Evolutionary conservation across 108 stramenopile species (phyloP).

Genomic region (Discostella pseudostelligera): DNA sequence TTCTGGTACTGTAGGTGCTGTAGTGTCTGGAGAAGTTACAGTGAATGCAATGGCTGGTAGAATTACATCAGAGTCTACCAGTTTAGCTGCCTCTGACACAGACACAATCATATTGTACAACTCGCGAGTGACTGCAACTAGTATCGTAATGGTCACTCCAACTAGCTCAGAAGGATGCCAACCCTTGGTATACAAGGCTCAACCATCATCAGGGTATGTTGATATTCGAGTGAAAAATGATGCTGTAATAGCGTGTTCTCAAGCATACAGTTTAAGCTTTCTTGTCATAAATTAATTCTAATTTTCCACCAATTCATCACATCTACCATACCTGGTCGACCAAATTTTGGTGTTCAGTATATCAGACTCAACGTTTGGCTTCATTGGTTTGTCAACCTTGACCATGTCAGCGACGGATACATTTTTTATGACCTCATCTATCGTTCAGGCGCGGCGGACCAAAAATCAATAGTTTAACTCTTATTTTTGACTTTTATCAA

Average conservation of each 20-base stretch:
- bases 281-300: constrained; percentile 28
- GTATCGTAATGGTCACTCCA: constrained; percentile 31
- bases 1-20: constrained; percentile 26
- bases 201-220: constrained; percentile 14
- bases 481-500: too few relatives aligned
- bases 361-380: constrained; percentile 25
- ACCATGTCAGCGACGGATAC: constrained; percentile 18
- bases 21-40: constrained; percentile 24
- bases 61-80: constrained; percentile 22
- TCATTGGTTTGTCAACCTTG: constrained; percentile 22
- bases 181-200: constrained; percentile 11
- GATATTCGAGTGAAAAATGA: constrained; percentile 24
- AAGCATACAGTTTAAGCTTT: constrained; percentile 29
- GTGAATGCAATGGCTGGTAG: constrained; percentile 29
- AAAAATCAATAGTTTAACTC: too few relatives aligned
- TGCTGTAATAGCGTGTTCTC: constrained; percentile 16
- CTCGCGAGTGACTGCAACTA: constrained; percentile 19
- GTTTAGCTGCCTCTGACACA: constrained; percentile 18
- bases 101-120: constrained; percentile 25
- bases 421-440: constrained; percentile 9
- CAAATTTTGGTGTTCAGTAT: constrained; percentile 36
- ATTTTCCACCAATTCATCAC: too few relatives aligned
- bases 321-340: too few relatives aligned
- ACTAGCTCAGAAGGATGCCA: constrained; percentile 17
- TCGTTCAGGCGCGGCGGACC: too few relatives aligned